A percentile compares a stretch with the other conserved stretches of the same genome.
These are phyloP conservation scores for Phyllosticta paracitricarpa DNA, from an alignment of 2,329 filamentous ascomycete species.

Conservation along the genomic window DNA sequence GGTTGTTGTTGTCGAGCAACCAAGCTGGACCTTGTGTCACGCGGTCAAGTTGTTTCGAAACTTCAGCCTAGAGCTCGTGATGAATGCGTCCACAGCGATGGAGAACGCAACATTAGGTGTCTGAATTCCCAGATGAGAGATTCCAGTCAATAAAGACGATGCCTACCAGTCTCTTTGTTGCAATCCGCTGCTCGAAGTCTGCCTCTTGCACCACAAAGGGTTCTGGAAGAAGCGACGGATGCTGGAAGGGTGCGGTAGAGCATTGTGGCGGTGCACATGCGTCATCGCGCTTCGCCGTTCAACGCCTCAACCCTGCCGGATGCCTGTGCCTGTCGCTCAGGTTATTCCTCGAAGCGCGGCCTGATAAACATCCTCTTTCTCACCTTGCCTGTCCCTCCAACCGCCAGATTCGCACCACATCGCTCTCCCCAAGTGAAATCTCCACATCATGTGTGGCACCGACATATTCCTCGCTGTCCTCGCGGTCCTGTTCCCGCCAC, in stretches of 20 bases:
- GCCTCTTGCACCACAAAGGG: not conserved
- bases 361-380: not conserved
- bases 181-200: not conserved
- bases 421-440: not conserved
- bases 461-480: conserved; percentile 52
- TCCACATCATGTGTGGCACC: conserved; percentile 45
- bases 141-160: not conserved
- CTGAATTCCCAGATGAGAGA: not conserved
- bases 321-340: not conserved
- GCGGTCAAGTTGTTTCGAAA: not conserved
- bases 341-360: not conserved
- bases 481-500: conserved; percentile 51
- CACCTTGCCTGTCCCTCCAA: not conserved
- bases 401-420: not conserved
- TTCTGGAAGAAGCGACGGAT: not conserved
- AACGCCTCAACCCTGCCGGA: not conserved
- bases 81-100: not conserved
- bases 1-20: not conserved
- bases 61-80: not conserved
- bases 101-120: not conserved
- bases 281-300: conserved; percentile 2
- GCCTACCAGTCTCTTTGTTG: too few relatives aligned
- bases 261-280: conserved; percentile 2
- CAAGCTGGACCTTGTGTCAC: not conserved
- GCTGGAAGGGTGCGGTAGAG: too few relatives aligned